phyloP scores from a whole-genome alignment of 805 yeast species.

The Metschnikowia amazonensis region DNA sequence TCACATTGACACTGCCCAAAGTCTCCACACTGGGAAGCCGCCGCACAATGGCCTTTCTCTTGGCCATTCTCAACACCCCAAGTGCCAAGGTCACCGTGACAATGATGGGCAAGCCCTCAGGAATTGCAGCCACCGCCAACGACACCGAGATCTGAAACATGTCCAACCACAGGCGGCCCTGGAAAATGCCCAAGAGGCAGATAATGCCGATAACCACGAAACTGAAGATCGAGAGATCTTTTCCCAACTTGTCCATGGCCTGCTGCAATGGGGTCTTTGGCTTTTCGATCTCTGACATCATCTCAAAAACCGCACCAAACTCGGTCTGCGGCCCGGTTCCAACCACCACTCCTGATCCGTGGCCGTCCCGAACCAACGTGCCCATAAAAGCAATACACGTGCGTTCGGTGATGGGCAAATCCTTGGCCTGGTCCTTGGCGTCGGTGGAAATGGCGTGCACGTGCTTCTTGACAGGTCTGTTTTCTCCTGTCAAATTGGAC shows the following conservation, averaged over 20 bases:
- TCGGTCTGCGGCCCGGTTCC: slow-evolving; percentile 89
- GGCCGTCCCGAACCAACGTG: slow-evolving; percentile 93
- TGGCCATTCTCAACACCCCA: slow-evolving; percentile 96
- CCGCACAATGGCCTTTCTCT: slow-evolving; percentile 87
- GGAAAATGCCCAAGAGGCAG: slow-evolving; percentile 82
- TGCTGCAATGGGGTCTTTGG: slow-evolving; percentile 97
- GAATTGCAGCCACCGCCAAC: slow-evolving; percentile 97
- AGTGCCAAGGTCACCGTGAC: slow-evolving; percentile 96
- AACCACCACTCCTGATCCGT: slow-evolving; percentile 88
- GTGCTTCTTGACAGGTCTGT: slow-evolving; percentile 74
- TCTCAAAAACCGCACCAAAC: slow-evolving; percentile 89
- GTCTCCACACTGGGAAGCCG: slow-evolving; percentile 95
- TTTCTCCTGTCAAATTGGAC: slow-evolving; percentile 93
- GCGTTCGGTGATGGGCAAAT: slow-evolving; percentile 64
- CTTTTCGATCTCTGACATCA: slow-evolving; percentile 93
- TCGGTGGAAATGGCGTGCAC: slow-evolving; percentile 38
- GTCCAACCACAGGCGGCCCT: slow-evolving; percentile 93
- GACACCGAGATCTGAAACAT: slow-evolving; percentile 98
- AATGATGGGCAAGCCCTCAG: slow-evolving; percentile 97
- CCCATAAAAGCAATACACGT: slow-evolving; percentile 91
- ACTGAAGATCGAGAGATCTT: slow-evolving; percentile 79
- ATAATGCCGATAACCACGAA: slow-evolving; percentile 88
- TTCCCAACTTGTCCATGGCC: slow-evolving; percentile 94
- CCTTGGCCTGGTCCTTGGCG: slow-evolving; percentile 20
- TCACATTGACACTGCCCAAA: slow-evolving; percentile 88